Percentiles rank a stretch among this genome's conserved stretches.
Conservation (phyloP, 371 early-diverging fungal genomes). For the Cladochytrium tenue region DNA sequence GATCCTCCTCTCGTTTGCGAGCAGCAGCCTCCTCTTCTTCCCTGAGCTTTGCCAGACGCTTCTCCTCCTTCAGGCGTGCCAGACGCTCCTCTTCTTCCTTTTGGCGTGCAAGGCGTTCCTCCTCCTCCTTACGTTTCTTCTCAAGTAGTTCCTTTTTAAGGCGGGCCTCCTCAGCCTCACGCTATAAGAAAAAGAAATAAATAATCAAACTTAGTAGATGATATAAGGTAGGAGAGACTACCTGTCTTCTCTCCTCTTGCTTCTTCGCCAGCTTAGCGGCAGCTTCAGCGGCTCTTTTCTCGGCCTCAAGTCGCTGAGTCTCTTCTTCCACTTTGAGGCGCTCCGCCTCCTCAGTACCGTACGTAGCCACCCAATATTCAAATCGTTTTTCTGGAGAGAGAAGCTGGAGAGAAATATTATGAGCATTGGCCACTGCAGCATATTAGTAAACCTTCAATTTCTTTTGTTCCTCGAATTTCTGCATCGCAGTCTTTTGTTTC, state of each 20-base stretch:
- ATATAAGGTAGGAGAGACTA: background rate
- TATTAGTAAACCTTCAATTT: background rate
- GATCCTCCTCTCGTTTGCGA: background rate
- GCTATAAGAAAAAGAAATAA: background rate
- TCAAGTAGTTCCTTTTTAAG: background rate
- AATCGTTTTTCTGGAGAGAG: background rate
- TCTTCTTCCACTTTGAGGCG: background rate
- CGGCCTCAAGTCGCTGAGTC: background rate
- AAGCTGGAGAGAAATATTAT: background rate
- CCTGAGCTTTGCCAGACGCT: too few relatives aligned
- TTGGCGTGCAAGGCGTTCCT: background rate
- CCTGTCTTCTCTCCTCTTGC: background rate
- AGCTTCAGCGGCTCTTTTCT: background rate
- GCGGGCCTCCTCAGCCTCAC: background rate
- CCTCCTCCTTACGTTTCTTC: background rate
- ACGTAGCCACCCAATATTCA: background rate
- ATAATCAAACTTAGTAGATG: background rate
- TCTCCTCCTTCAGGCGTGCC: too few relatives aligned
- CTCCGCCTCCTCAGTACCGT: background rate
- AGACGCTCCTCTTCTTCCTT: background rate
- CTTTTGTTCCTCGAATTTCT: background rate
- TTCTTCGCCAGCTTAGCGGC: background rate
- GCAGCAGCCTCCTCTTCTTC: background rate
- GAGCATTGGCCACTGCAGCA: background rate
- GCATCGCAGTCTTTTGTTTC: background rate